phyloP scores from a whole-genome alignment of 192 early-diverging fungal genomes.

The Geranomyces variabilis region DNA sequence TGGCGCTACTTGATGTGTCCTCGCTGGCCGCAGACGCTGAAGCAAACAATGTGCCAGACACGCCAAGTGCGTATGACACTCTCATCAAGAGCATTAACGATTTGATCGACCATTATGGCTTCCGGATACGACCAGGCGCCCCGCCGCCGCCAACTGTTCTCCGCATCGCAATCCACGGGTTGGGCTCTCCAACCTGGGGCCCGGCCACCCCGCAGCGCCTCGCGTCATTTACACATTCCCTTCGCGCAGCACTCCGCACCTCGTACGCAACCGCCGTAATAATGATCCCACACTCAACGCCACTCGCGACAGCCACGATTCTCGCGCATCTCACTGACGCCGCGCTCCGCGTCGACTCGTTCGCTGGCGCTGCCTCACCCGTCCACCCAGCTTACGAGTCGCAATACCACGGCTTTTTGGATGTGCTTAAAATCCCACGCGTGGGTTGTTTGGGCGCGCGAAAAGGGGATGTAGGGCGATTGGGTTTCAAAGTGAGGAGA shows the following conservation, averaged over 20 bases:
- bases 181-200: slow-evolving; percentile 83
- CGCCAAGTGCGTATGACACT: slow-evolving; percentile 25
- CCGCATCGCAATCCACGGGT: slow-evolving; percentile 78
- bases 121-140: slow-evolving; percentile 49
- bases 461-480: slow-evolving; percentile 37
- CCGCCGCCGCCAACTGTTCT: slow-evolving; percentile 50
- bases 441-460: slow-evolving; percentile 69
- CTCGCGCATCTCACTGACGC: slow-evolving; percentile 83
- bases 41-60: not conserved
- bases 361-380: slow-evolving; percentile 71
- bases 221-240: slow-evolving; percentile 62
- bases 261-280: slow-evolving; percentile 76
- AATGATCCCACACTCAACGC: slow-evolving; percentile 81
- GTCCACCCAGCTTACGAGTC: slow-evolving; percentile 61
- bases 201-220: slow-evolving; percentile 50
- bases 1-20: slow-evolving; percentile 34
- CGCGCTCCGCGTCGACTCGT: slow-evolving; percentile 89
- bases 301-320: slow-evolving; percentile 49
- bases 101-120: slow-evolving; percentile 68
- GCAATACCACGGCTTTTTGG: slow-evolving; percentile 87
- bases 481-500: slow-evolving; percentile 86
- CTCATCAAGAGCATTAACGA: slow-evolving; percentile 54
- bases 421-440: slow-evolving; percentile 79
- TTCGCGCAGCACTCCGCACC: slow-evolving; percentile 78
- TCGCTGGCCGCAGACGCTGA: slow-evolving; percentile 11